phyloP scores from a whole-genome alignment of 208 protist species.

The Leishmania amazonensis region DNA sequence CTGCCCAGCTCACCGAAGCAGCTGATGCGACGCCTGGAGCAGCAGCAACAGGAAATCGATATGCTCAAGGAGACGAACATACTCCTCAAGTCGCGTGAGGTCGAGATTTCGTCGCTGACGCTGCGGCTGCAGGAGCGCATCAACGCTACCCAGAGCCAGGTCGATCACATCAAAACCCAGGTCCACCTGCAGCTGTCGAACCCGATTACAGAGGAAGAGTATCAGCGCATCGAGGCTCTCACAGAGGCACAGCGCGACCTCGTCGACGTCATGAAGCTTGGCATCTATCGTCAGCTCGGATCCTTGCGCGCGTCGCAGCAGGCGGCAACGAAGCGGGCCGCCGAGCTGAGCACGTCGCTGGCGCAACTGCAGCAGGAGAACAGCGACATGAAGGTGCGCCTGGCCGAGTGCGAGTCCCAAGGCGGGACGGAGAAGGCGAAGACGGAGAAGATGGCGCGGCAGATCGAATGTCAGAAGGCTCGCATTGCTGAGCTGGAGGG shows the following conservation, averaged over 20 bases:
- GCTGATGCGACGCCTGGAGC: slow-evolving; percentile 67
- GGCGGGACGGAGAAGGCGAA: slow-evolving; percentile 40
- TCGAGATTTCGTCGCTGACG: slow-evolving; percentile 80
- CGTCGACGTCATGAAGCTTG: slow-evolving; percentile 81
- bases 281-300: slow-evolving; percentile 79
- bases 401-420: slow-evolving; percentile 55
- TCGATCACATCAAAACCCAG: slow-evolving; percentile 79
- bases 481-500: slow-evolving; percentile 75
- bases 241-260: slow-evolving; percentile 76
- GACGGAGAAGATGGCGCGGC: slow-evolving; percentile 28
- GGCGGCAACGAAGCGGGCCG: slow-evolving; percentile 53
- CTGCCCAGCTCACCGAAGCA: slow-evolving; percentile 75
- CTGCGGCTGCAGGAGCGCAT: slow-evolving; percentile 82
- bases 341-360: slow-evolving; percentile 55
- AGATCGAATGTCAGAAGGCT: slow-evolving; percentile 43
- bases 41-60: slow-evolving; percentile 66
- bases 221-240: slow-evolving; percentile 63
- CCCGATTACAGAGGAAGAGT: slow-evolving; percentile 79
- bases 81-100: slow-evolving; percentile 63
- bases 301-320: slow-evolving; percentile 56
- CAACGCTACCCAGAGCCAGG: slow-evolving; percentile 78
- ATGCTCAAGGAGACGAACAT: slow-evolving; percentile 76
- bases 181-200: slow-evolving; percentile 71
- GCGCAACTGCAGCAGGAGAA: slow-evolving; percentile 54
- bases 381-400: slow-evolving; percentile 50